Evolutionary conservation across 164 flowering plant genomes (phyloP).

Genomic region (Kalanchoe fedtschenkoi): DNA sequence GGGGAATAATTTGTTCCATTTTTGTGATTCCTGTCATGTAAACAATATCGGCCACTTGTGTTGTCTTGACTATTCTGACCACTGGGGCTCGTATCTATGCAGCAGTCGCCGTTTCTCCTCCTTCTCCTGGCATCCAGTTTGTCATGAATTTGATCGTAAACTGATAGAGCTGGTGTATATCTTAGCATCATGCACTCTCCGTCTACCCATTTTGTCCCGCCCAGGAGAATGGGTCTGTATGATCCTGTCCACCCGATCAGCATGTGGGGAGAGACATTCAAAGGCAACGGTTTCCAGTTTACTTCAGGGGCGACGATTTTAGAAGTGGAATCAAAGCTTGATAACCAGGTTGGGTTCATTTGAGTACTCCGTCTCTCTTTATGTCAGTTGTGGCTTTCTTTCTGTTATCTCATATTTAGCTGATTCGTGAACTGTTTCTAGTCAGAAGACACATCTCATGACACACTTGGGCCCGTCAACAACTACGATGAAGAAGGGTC

Average conservation of each 20-base stretch:
- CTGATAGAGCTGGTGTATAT: conserved; percentile 8
- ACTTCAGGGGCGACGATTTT: conserved; percentile 30
- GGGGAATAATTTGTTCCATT: background rate
- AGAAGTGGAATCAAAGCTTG: conserved; percentile 42
- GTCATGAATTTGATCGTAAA: background rate
- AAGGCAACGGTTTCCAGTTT: conserved; percentile 31
- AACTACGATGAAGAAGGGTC: conserved; percentile 61
- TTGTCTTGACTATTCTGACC: background rate
- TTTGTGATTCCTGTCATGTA: background rate
- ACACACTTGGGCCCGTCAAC: conserved; percentile 29
- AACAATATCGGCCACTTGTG: background rate
- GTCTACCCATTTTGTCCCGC: conserved; percentile 54
- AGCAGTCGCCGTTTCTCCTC: background rate
- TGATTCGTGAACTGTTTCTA: conserved; percentile 15
- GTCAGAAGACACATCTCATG: conserved; percentile 76
- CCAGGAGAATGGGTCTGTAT: conserved; percentile 59
- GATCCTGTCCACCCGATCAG: conserved; percentile 62
- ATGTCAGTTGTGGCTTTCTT: background rate
- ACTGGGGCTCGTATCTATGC: background rate
- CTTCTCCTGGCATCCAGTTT: background rate
- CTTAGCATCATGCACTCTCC: conserved; percentile 53
- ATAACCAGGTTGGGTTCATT: conserved; percentile 42
- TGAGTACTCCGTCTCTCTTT: conserved; percentile 2
- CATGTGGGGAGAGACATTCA: conserved; percentile 69
- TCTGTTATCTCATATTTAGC: background rate